Evolutionary conservation across 352 stramenopile species (phyloP).

Genomic region (Globisporangium paroecandrum): DNA sequence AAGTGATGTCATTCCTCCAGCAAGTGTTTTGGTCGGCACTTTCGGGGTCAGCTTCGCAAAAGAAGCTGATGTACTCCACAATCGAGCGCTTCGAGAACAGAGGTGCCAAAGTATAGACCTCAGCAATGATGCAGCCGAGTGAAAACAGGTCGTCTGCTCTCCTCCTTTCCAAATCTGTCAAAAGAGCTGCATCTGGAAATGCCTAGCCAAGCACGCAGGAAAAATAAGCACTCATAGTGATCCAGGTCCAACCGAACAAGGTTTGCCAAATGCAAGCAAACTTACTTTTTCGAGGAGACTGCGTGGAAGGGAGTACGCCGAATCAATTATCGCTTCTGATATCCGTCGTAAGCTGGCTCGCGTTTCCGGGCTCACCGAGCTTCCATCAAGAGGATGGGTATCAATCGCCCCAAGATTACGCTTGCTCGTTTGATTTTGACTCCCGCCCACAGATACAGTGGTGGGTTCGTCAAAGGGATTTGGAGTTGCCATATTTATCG

Average conservation of each 20-base stretch:
- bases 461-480: conserved; percentile 13
- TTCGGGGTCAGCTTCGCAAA: neutral
- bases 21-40: neutral
- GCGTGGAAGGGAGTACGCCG: conserved; percentile 29
- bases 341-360: conserved; percentile 13
- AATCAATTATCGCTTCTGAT: conserved; percentile 44
- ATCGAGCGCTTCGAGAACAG: conserved; percentile 60
- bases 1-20: conserved; percentile 30
- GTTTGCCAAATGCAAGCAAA: neutral
- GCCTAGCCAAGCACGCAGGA: conserved; percentile 1
- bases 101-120: conserved; percentile 55
- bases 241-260: neutral
- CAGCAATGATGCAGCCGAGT: conserved; percentile 62
- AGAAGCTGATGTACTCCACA: conserved; percentile 31
- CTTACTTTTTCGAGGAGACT: conserved; percentile 15
- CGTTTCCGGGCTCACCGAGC: conserved; percentile 9
- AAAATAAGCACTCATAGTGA: neutral
- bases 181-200: conserved; percentile 15
- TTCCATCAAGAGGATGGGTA: neutral
- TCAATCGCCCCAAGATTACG: neutral
- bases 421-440: neutral
- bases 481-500: conserved; percentile 33
- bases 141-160: conserved; percentile 54
- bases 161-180: conserved; percentile 31
- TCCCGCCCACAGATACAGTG: neutral